Percentiles rank a stretch among this genome's conserved stretches.
These are phyloP conservation scores for Patellifolia procumbens DNA, from an alignment of 179 eudicot genomes.

Conservation along the genomic window DNA sequence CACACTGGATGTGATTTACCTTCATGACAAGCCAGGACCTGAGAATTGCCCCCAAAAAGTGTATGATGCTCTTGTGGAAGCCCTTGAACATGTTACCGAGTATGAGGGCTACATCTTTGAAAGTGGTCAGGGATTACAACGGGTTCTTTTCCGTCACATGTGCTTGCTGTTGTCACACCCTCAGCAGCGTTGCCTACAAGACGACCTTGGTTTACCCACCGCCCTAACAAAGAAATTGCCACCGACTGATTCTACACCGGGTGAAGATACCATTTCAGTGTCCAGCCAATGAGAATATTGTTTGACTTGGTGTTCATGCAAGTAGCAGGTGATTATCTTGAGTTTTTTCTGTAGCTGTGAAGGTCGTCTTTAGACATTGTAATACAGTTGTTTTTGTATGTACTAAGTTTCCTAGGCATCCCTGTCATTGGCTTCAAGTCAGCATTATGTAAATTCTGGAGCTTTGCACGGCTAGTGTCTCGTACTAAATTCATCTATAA, in stretches of 20 bases:
- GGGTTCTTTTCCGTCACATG: slow-evolving; percentile 72
- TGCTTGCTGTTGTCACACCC: slow-evolving; percentile 76
- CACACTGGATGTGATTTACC: slow-evolving; percentile 85
- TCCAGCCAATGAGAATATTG: slow-evolving; percentile 45
- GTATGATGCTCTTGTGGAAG: slow-evolving; percentile 79
- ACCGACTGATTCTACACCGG: slow-evolving; percentile 37
- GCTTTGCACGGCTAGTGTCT: background rate
- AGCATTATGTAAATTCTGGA: background rate
- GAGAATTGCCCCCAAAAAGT: slow-evolving; percentile 92
- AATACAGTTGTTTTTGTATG: background rate
- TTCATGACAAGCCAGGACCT: slow-evolving; percentile 91
- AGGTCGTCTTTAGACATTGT: slow-evolving; percentile 6
- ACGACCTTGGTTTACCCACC: slow-evolving; percentile 63
- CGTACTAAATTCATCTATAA: no score
- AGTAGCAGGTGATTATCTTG: background rate
- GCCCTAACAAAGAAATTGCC: slow-evolving; percentile 58
- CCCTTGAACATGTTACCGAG: slow-evolving; percentile 75
- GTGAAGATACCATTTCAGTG: slow-evolving; percentile 41
- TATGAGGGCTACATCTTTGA: slow-evolving; percentile 88
- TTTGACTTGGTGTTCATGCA: background rate
- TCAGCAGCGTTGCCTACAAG: slow-evolving; percentile 81
- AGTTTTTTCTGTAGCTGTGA: slow-evolving; percentile 1
- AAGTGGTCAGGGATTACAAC: slow-evolving; percentile 78
- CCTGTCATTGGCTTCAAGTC: background rate
- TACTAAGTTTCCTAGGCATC: background rate